Evolutionary conservation across 768 basidiomycete genomes (phyloP).

Genomic region (Termitomyces sp.): DNA sequence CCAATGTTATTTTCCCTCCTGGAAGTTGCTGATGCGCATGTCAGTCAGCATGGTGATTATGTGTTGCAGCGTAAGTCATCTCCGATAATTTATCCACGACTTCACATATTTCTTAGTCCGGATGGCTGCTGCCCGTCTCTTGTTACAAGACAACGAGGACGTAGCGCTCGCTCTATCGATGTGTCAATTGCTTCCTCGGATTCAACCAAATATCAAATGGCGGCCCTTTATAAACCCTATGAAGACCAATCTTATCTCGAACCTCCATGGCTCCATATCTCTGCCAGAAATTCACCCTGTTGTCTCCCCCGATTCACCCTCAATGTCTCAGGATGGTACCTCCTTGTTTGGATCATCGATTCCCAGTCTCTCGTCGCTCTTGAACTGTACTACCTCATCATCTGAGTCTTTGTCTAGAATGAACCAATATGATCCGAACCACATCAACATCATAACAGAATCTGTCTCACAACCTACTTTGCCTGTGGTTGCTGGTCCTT

Average conservation of each 20-base stretch:
- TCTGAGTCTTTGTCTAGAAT: constrained; percentile 2
- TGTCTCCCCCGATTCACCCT: constrained; percentile 1
- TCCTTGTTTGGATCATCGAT: constrained; percentile 8
- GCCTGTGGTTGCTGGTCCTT: neutral
- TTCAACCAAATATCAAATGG: constrained; percentile 7
- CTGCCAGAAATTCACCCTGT: constrained; percentile 8
- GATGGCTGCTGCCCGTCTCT: constrained; percentile 11
- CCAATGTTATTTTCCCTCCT: constrained; percentile 13
- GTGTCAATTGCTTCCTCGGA: constrained; percentile 9
- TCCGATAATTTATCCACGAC: neutral
- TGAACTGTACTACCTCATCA: constrained; percentile 7
- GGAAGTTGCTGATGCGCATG: constrained; percentile 7
- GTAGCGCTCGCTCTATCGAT: constrained; percentile 9
- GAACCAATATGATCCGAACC: neutral
- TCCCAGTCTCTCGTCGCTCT: constrained; percentile 13
- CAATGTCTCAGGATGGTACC: neutral
- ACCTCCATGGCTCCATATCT: constrained; percentile 7
- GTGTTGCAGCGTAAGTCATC: constrained; percentile 12
- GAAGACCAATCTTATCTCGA: constrained; percentile 1
- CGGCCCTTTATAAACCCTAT: constrained; percentile 3
- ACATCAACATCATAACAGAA: constrained; percentile 3
- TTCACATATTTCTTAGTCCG: constrained; percentile 7
- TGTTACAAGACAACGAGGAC: constrained; percentile 12
- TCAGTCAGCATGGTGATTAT: constrained; percentile 11
- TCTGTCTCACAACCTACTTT: constrained; percentile 8